phyloP scores from a whole-genome alignment of 345 rosid species.

The Pugionium cornutum region DNA sequence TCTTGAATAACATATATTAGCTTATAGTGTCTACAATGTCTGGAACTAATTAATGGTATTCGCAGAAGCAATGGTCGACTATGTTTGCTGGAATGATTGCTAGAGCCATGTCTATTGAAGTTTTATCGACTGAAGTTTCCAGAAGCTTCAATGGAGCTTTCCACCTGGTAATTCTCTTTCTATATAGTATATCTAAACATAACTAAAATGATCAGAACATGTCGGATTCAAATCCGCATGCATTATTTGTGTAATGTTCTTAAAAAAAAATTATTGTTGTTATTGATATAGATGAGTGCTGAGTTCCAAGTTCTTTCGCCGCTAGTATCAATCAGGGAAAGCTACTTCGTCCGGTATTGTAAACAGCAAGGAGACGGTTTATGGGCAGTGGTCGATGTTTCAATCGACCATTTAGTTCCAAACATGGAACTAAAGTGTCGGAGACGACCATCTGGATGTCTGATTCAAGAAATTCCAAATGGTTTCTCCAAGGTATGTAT shows the following conservation, averaged over 20 bases:
- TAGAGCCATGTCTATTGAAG: slow-evolving; percentile 64
- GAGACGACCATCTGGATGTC: slow-evolving; percentile 87
- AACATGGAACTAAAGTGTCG: slow-evolving; percentile 54
- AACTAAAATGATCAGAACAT: too few relatives aligned
- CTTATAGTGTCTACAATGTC: slow-evolving; percentile 7
- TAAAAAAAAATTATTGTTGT: neutral
- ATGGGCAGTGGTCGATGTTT: slow-evolving; percentile 96
- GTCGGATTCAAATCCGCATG: too few relatives aligned
- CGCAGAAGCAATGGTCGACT: slow-evolving; percentile 75
- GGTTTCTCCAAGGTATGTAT: slow-evolving; percentile 72
- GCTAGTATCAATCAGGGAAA: slow-evolving; percentile 73
- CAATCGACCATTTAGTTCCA: slow-evolving; percentile 70
- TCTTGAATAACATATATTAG: neutral
- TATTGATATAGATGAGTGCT: slow-evolving; percentile 64
- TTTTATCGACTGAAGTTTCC: slow-evolving; percentile 58
- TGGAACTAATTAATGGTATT: neutral
- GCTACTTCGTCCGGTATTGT: slow-evolving; percentile 71
- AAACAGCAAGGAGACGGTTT: slow-evolving; percentile 71
- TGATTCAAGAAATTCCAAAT: slow-evolving; percentile 74
- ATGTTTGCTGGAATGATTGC: slow-evolving; percentile 76
- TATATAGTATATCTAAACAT: too few relatives aligned
- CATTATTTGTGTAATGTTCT: too few relatives aligned
- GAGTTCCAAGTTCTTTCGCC: slow-evolving; percentile 83
- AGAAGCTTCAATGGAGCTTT: slow-evolving; percentile 76
- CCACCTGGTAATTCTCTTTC: slow-evolving; percentile 58